phyloP scores from a whole-genome alignment of 805 yeast genomes.

The Teunomyces lycoperdinae region DNA sequence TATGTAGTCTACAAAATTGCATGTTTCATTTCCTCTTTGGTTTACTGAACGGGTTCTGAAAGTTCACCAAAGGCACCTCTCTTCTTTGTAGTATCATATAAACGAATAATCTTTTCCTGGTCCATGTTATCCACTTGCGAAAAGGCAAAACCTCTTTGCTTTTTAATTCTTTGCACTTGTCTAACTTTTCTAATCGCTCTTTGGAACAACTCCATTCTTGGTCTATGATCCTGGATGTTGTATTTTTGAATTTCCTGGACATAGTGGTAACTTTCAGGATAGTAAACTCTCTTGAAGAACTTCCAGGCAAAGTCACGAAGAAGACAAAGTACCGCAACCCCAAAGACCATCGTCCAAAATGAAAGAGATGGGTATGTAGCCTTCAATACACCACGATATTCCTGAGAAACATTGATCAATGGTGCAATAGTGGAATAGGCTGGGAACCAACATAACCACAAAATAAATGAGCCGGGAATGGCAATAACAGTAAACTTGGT shows the following conservation, averaged over 20 bases:
- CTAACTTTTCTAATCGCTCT: constrained; percentile 95
- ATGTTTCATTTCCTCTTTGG: constrained; percentile 1
- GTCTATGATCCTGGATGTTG: constrained; percentile 88
- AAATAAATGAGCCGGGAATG: constrained; percentile 85
- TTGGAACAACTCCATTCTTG: constrained; percentile 96
- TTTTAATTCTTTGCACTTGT: constrained; percentile 96
- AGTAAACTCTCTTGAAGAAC: constrained; percentile 86
- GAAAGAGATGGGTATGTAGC: constrained; percentile 73
- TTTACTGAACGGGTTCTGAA: constrained; percentile 17
- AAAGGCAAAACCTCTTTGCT: constrained; percentile 97
- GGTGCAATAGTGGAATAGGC: constrained; percentile 86
- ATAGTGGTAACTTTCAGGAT: constrained; percentile 89
- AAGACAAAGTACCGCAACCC: constrained; percentile 75
- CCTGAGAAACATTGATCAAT: constrained; percentile 71
- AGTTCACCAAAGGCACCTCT: constrained; percentile 69
- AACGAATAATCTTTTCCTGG: constrained; percentile 85
- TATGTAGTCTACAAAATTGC: not conserved
- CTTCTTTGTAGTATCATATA: constrained; percentile 89
- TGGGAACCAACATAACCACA: constrained; percentile 89
- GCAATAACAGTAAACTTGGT: constrained; percentile 89
- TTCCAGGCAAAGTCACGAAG: constrained; percentile 92
- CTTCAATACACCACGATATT: constrained; percentile 75
- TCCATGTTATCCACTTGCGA: constrained; percentile 90
- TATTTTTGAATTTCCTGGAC: constrained; percentile 97
- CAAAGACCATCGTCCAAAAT: constrained; percentile 80